Percentiles rank a stretch among this genome's conserved stretches.
phyloP scores from a whole-genome alignment of 805 yeast genomes.

The Blastobotrys americana region DNA sequence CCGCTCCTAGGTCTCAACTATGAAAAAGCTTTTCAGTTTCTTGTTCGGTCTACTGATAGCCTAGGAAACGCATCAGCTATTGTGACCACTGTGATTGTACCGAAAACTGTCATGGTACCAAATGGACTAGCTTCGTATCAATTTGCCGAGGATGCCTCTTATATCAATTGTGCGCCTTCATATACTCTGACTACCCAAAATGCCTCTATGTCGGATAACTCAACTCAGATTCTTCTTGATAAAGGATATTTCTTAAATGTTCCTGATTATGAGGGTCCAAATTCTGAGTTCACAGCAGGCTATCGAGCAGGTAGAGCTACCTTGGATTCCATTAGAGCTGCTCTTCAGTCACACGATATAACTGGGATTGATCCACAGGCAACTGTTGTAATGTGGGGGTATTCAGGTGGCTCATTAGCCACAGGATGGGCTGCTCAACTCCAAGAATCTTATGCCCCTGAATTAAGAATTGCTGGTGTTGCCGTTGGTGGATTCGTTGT shows the following conservation, averaged over 20 bases:
- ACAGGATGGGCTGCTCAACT: slow-evolving; percentile 32
- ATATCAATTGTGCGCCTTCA: slow-evolving; percentile 23
- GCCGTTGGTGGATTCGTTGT: slow-evolving; percentile 23
- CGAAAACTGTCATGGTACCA: slow-evolving; percentile 2
- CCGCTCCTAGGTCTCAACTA: slow-evolving; percentile 5
- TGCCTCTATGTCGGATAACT: slow-evolving; percentile 10
- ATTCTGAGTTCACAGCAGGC: slow-evolving; percentile 15
- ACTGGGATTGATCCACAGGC: slow-evolving; percentile 13
- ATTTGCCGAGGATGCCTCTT: slow-evolving; percentile 20
- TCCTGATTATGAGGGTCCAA: slow-evolving; percentile 19
- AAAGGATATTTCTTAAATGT: slow-evolving; percentile 11
- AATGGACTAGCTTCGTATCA: slow-evolving; percentile 20
- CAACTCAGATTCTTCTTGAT: slow-evolving; percentile 11
- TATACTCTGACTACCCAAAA: slow-evolving; percentile 14
- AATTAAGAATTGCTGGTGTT: slow-evolving; percentile 20
- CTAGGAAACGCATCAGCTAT: slow-evolving; percentile 12
- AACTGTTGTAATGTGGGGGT: slow-evolving; percentile 21
- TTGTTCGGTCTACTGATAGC: slow-evolving; percentile 13
- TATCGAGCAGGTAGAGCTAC: slow-evolving; percentile 22
- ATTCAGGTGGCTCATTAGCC: slow-evolving; percentile 26
- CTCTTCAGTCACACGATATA: slow-evolving; percentile 9
- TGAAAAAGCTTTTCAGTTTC: slow-evolving; percentile 12
- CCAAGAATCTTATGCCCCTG: slow-evolving; percentile 23
- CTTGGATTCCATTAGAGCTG: slow-evolving; percentile 27
- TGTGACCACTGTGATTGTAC: slow-evolving; percentile 15